Conservation (phyloP, 2,329 filamentous ascomycete genomes). For the Onygenales sp. region DNA sequence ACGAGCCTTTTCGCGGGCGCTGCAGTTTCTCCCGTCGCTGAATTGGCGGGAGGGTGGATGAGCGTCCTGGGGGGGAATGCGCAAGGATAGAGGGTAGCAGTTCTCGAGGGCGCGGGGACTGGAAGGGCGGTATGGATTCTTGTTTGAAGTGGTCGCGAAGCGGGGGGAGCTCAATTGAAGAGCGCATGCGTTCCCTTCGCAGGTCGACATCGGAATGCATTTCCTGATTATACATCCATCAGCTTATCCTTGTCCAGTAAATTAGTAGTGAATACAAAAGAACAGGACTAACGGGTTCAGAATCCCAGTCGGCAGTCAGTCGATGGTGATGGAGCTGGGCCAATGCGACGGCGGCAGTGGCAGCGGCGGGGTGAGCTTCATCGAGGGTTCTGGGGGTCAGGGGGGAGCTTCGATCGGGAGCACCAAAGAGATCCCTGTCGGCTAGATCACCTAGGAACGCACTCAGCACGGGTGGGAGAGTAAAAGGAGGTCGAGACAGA, state of each 20-base stretch:
- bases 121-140: conserved; percentile 59
- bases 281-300: conserved; percentile 55
- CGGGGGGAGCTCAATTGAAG: conserved; percentile 63
- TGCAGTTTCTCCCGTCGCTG: conserved; percentile 63
- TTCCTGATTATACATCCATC: conserved; percentile 42
- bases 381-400: conserved; percentile 57
- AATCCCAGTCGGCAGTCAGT: conserved; percentile 66
- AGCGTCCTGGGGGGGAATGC: conserved; percentile 75
- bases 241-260: background rate
- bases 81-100: conserved; percentile 73
- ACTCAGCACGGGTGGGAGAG: conserved; percentile 1
- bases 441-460: conserved; percentile 41
- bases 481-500: background rate
- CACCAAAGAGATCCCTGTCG: conserved; percentile 59
- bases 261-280: conserved; percentile 8
- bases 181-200: conserved; percentile 51
- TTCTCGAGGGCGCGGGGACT: conserved; percentile 56
- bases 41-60: conserved; percentile 76
- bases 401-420: conserved; percentile 58
- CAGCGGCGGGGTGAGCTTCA: conserved; percentile 58
- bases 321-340: conserved; percentile 77
- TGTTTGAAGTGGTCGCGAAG: conserved; percentile 61
- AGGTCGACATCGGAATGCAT: conserved; percentile 64
- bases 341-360: conserved; percentile 74
- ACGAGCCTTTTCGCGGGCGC: conserved; percentile 72